Base-by-base conservation (phyloP, 257 asterid genomes). In the Fraxinus pennsylvanica region DNA sequence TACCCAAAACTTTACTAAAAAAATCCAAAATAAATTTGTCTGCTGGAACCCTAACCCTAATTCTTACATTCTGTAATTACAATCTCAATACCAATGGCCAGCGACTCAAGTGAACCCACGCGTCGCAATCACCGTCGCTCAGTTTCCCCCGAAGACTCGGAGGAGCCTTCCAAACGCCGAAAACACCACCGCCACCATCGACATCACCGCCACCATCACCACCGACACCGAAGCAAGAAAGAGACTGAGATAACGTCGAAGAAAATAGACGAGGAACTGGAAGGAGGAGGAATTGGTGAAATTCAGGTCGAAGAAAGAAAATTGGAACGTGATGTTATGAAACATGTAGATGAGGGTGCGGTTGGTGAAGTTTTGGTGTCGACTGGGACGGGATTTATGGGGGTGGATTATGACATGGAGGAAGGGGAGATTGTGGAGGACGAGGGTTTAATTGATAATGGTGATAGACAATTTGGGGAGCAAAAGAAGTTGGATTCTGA, bases 341-440 rank as follows among this genome's bases (percentile, higher is more conserved):
- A 43, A 74, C 76, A 38, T 30, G 80, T 61, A 54, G 87, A 79
- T 38, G 82, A 39, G 71, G 86, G 67, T 78, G 86, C 81, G 57
- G 66, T 68, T 57, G 89, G 84, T 41, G 84, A 63, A 22, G 83
- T 75, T 50, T 45, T 78, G 79, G 89, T 81, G 67, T 68, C 73
- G 74, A 78, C 38, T 29, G 90, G 84, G 33, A 72, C 85, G 73
- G 85, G 80, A 22, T 79, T 86, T 15, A 54, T 59, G 14, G 91
- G 89, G 79, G 85, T 90, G 39, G 90, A 90, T 92, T 95, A 91
- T 78, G 97, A 95, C 74, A 90, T 93, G 96, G 99, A 95, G 86
- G 99, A 95, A 89, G 99, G 99, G 15, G 99, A 95, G 85, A 95
- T 95, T 80, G 76, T 95, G 79, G 99, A 92, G 80, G 97, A 91